Percentiles rank a stretch among this genome's conserved stretches.
Evolutionary conservation across 176 grass and related monocot genomes (phyloP).

Genomic region (Lolium perenne): DNA sequence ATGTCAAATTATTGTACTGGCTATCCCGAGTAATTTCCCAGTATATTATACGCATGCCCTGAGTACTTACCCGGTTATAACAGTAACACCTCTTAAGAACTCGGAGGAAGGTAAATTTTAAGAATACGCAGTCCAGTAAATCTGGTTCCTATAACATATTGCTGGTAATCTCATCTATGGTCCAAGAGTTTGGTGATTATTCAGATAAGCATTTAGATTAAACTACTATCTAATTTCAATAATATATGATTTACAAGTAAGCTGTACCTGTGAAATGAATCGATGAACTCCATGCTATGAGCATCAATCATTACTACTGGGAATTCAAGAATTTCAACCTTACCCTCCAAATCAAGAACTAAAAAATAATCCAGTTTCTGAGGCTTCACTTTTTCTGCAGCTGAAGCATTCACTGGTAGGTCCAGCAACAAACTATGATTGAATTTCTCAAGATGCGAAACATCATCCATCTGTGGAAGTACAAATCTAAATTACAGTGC

Average conservation of each 20-base stretch:
- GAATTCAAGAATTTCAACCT: slow-evolving; percentile 97
- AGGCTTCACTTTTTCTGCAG: slow-evolving; percentile 56
- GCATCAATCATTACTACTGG: slow-evolving; percentile 87
- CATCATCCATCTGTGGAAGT: slow-evolving; percentile 70
- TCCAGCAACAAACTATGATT: slow-evolving; percentile 71
- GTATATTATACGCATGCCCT: neutral
- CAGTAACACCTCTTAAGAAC: neutral
- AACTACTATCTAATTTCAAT: neutral
- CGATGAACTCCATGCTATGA: slow-evolving; percentile 70
- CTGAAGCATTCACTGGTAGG: slow-evolving; percentile 57
- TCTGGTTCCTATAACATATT: neutral
- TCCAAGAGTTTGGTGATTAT: slow-evolving; percentile 11
- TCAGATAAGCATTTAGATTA: neutral
- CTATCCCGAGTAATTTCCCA: neutral
- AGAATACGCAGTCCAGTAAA: neutral
- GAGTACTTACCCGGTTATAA: neutral
- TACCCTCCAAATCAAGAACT: slow-evolving; percentile 92
- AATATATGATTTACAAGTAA: slow-evolving; percentile 40
- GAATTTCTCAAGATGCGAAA: slow-evolving; percentile 77
- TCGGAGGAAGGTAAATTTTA: neutral
- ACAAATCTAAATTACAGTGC: slow-evolving; percentile 31
- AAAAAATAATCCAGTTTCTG: slow-evolving; percentile 88
- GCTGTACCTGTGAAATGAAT: slow-evolving; percentile 88
- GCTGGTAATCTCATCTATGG: slow-evolving; percentile 14
- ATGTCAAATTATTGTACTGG: neutral